phyloP scores from a whole-genome alignment of 2,329 filamentous ascomycete genomes.

The Eurotiales sp. region DNA sequence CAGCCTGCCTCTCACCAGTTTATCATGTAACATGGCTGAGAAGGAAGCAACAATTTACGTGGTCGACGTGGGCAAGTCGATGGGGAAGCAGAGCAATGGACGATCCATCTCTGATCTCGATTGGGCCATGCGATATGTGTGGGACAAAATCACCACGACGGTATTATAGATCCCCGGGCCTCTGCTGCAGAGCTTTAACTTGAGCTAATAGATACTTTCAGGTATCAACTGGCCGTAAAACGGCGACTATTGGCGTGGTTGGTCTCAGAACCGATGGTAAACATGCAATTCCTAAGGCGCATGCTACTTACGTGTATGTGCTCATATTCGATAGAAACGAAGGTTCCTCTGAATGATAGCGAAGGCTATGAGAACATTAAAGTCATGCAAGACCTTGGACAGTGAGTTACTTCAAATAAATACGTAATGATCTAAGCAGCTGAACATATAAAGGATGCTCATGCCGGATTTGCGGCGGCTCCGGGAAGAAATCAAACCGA shows the following conservation, averaged over 20 bases:
- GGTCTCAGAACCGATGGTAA: constrained; percentile 72
- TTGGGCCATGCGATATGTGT: constrained; percentile 86
- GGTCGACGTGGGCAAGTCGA: constrained; percentile 81
- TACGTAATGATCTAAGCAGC: too few relatives aligned
- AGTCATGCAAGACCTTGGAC: constrained; percentile 61
- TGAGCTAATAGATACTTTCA: constrained; percentile 21
- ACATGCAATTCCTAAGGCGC: constrained; percentile 10
- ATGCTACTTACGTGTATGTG: neutral
- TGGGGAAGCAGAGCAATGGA: constrained; percentile 68
- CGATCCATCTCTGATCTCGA: constrained; percentile 77
- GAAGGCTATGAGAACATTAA: constrained; percentile 78
- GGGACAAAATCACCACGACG: constrained; percentile 82
- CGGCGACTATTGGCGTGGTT: constrained; percentile 71
- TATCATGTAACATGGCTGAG: constrained; percentile 65
- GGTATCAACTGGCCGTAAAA: constrained; percentile 68
- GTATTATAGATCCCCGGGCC: constrained; percentile 46
- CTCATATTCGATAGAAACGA: constrained; percentile 50
- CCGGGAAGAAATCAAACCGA: constrained; percentile 62
- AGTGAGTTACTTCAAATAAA: constrained; percentile 51
- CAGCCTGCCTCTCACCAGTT: constrained; percentile 1
- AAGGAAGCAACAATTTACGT: constrained; percentile 95
- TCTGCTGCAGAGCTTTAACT: neutral
- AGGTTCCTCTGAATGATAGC: constrained; percentile 62
- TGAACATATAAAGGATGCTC: constrained; percentile 43
- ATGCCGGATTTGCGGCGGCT: constrained; percentile 69